Evolutionary conservation across 1,284 basidiomycete genomes (phyloP), one percentile per base, ranked within the genome.

Genomic region (Cutaneotrichosporon mucoides): DNA sequence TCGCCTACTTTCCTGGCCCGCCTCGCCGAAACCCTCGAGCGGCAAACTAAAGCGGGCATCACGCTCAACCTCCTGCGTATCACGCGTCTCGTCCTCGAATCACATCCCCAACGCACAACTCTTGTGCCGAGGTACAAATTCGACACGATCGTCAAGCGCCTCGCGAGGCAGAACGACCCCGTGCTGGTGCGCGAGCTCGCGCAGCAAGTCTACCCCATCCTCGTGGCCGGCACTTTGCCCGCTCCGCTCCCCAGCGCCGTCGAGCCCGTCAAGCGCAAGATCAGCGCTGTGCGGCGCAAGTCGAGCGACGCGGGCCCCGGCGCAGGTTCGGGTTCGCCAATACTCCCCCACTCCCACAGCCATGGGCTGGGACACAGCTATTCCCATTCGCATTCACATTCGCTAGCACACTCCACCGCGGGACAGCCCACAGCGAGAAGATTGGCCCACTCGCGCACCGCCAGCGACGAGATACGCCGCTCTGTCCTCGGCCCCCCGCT

Each of bases 1-100:
- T 85, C 90, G 37, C 83, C 90, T 2, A 81, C 85, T 36, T 94
- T 98, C 79, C 89, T 95, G 82, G 86, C 86, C 65, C 87, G 90
- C 6, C 84, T 97, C 60, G 84, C 92, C 56, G 92, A 97, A 62
- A 83, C 90, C n/a, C 83, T 98, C 3, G 76, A 77, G 24, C 85
- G 88, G 60, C 84, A 75, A 35, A 67, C 85, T 74, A 89, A 92
- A 68, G 88, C 93, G 0, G 88, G 96, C 51, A 90, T 94, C 24
- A 86, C 92, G 53, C 84, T 97, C 53, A 95, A 92, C 73, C 81
- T 99, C 40, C 82, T 99, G 48, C 86, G 90, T 59, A 86, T 98
- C 60, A 82, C 94, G 41, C 86, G 88, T 62, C 84, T 88, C 1
- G 86, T 94, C 1, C 93, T 89, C 77, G 95, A 98, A 66, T 85